These are phyloP conservation scores for Selenicereus undatus DNA, from an alignment of 148 eudicot species.

Conservation along the genomic window DNA sequence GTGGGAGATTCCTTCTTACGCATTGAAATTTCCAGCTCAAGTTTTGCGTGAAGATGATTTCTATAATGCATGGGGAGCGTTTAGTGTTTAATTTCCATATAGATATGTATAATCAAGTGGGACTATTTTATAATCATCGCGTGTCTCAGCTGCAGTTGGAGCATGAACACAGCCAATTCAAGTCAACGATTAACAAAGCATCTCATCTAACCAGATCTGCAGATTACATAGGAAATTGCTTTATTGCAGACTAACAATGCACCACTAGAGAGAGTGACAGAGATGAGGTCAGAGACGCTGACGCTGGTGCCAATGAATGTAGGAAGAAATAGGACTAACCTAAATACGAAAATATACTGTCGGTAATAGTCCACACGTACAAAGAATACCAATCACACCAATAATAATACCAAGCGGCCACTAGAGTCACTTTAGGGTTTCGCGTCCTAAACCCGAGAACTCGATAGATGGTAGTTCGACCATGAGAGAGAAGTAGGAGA, in stretches of 20 bases:
- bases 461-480: no score
- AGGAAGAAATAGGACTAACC: no score
- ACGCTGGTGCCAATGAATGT: conserved; percentile 53
- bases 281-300: conserved; percentile 47
- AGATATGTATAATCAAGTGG: background rate
- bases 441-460: no score
- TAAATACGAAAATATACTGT: no score
- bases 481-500: no score
- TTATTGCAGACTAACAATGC: background rate
- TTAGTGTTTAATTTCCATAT: no score
- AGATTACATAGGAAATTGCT: background rate
- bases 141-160: background rate
- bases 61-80: background rate
- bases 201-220: background rate
- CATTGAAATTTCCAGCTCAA: background rate
- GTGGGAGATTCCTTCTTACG: background rate
- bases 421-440: no score
- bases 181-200: background rate
- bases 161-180: background rate
- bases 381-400: no score
- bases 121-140: background rate
- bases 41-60: background rate
- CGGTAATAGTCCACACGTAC: no score
- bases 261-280: background rate
- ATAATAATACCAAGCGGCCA: no score